Evolutionary conservation across 1,284 basidiomycete genomes (phyloP), one percentile per base, ranked within the genome.

Genomic region (Exobasidium rhododendri): DNA sequence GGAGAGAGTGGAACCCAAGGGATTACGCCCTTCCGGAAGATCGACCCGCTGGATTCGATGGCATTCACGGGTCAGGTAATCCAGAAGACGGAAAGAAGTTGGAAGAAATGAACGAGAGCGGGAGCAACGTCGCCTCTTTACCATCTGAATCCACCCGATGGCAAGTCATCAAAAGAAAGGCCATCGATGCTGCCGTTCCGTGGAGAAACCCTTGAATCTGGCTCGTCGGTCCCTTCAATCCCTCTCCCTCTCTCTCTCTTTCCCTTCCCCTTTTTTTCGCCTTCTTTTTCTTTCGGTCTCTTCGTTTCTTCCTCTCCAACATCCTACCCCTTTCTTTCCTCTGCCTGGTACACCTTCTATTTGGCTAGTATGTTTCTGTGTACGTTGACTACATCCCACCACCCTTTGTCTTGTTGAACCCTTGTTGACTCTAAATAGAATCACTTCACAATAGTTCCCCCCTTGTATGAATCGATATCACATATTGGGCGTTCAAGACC

Each of bases 11-110:
- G 45, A 63, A 77, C 26, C 61, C 68, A 0, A 13, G 40, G 45
- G 59, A 69, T 45, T 78, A 58, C 54, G 76, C 65, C 2, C 57
- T 74, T 30, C 72, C 73, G 13, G 66, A 74, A 40, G 75, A 77
- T 56, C 62, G 73, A 17, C 73, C 75, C 11, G 68, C 63, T 22
- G 58, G 53, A 17, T 68, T 74, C 50, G 55, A 58, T 1, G 69
- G 69, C 5, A 22, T 70, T 20, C 64, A 72, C 30, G 71, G 68
- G 1, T 56, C 60, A 10, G 70, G 71, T 11, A 75, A 77, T 50
- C 69, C 68, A 11, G 65, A 67, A 28, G 73, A 75, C 47, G 72
- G 73, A 20, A 35, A 55, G 22, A 55, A 44, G 29, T 20, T 40
- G 20, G 52, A 55, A 44, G 20, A 31, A n/a, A 55, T 40, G 52